Conservation (phyloP, 805 yeast species). For the Debaryomyces prosopidis region DNA sequence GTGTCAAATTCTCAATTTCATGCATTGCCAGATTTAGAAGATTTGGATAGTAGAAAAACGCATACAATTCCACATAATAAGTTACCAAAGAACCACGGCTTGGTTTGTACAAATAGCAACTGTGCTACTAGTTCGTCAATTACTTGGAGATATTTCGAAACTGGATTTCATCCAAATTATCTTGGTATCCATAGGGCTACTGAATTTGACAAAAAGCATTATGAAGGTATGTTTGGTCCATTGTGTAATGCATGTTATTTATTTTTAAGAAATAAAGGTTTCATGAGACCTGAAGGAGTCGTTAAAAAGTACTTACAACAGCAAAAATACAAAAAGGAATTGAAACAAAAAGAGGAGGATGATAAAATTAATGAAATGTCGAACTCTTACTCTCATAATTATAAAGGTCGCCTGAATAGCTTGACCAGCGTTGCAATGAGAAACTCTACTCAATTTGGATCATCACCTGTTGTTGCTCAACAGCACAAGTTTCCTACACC, state of each 20-base stretch:
- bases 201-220: conserved; percentile 38
- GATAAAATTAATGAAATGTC: conserved; percentile 1
- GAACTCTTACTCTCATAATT: conserved; percentile 2
- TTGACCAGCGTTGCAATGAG: conserved; percentile 5
- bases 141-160: conserved; percentile 46
- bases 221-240: conserved; percentile 50
- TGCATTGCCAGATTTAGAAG: conserved; percentile 44
- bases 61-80: conserved; percentile 41
- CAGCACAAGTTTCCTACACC: conserved; percentile 39
- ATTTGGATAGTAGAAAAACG: conserved; percentile 43
- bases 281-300: conserved; percentile 47
- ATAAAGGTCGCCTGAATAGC: conserved; percentile 10
- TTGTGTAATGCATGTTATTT: conserved; percentile 47
- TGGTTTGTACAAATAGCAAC: conserved; percentile 40
- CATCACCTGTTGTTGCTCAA: conserved; percentile 26
- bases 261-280: conserved; percentile 42
- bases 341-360: conserved; percentile 28
- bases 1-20: conserved; percentile 27
- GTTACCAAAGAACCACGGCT: conserved; percentile 40
- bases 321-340: conserved; percentile 40
- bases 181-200: conserved; percentile 38
- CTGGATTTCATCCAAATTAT: conserved; percentile 37
- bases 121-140: conserved; percentile 40
- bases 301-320: conserved; percentile 47
- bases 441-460: conserved; percentile 18